Percentiles rank a stretch among this genome's conserved stretches.
phyloP scores from a whole-genome alignment of 257 asterid genomes.

The Rehmannia glutinosa region DNA sequence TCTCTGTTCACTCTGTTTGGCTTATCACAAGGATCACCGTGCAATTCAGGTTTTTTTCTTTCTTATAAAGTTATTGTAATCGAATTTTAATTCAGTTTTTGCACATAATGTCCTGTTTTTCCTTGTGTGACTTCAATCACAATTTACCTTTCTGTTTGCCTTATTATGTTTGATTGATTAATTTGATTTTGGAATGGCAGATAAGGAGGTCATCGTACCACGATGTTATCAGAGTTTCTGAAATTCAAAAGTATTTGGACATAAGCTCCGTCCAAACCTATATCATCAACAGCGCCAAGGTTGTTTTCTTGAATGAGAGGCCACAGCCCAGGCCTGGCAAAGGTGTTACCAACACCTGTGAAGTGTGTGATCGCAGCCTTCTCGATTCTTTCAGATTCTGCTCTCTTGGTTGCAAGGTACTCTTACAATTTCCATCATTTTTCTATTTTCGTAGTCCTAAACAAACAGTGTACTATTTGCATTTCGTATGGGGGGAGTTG shows the following conservation, averaged over 20 bases:
- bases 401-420: constrained; percentile 94
- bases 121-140: too few relatives aligned
- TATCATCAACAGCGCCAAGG: constrained; percentile 79
- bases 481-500: too few relatives aligned
- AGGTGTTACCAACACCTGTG: constrained; percentile 84
- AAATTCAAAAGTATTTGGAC: constrained; percentile 74
- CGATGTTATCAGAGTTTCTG: constrained; percentile 77
- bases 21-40: constrained; percentile 50
- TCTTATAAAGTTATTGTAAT: too few relatives aligned
- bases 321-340: constrained; percentile 94
- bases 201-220: constrained; percentile 91
- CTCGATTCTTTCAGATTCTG: constrained; percentile 81
- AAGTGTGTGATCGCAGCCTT: constrained; percentile 77
- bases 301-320: constrained; percentile 75
- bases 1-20: constrained; percentile 53
- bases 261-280: constrained; percentile 71
- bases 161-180: background rate
- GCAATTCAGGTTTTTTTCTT: constrained; percentile 74
- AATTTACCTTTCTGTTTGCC: too few relatives aligned
- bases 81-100: too few relatives aligned
- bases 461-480: too few relatives aligned
- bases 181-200: constrained; percentile 36
- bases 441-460: too few relatives aligned
- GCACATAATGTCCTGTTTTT: too few relatives aligned
- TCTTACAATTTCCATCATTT: background rate